Conservation (phyloP, 1,284 basidiomycete genomes). For the Trichosporon sp. region DNA sequence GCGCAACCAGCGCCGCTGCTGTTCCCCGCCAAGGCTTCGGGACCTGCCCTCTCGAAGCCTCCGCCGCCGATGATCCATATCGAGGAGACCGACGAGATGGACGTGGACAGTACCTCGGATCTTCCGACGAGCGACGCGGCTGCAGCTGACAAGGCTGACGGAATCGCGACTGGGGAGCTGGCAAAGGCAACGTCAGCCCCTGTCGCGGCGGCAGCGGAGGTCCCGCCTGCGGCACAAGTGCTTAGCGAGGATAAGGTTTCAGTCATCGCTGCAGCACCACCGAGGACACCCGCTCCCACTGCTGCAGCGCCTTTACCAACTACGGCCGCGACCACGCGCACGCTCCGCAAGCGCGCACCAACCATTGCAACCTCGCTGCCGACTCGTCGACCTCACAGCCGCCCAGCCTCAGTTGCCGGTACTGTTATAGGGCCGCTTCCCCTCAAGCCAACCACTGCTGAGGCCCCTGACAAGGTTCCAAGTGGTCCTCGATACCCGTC, state of each 20-base stretch:
- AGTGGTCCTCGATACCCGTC: conserved; percentile 51
- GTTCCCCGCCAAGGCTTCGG: background rate
- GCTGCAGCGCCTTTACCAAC: background rate
- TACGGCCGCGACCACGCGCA: background rate
- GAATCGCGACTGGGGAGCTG: background rate
- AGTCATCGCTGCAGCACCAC: background rate
- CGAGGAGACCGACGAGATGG: background rate
- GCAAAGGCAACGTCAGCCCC: background rate
- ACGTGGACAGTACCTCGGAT: background rate
- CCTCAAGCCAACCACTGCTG: background rate
- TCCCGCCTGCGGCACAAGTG: background rate
- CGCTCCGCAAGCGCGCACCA: conserved; percentile 10
- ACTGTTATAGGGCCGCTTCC: background rate
- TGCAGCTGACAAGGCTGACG: background rate
- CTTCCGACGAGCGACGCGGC: background rate
- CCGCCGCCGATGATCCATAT: background rate
- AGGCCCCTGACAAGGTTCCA: background rate
- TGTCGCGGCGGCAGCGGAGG: background rate
- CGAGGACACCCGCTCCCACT: background rate
- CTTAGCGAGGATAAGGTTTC: background rate
- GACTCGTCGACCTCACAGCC: conserved; percentile 21
- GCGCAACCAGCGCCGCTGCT: background rate
- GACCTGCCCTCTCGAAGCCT: background rate
- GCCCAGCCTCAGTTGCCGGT: conserved; percentile 4
- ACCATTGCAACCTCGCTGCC: conserved; percentile 19